Base-by-base conservation (phyloP, 2,329 filamentous ascomycete species). In the Myriangium duriaei region DNA sequence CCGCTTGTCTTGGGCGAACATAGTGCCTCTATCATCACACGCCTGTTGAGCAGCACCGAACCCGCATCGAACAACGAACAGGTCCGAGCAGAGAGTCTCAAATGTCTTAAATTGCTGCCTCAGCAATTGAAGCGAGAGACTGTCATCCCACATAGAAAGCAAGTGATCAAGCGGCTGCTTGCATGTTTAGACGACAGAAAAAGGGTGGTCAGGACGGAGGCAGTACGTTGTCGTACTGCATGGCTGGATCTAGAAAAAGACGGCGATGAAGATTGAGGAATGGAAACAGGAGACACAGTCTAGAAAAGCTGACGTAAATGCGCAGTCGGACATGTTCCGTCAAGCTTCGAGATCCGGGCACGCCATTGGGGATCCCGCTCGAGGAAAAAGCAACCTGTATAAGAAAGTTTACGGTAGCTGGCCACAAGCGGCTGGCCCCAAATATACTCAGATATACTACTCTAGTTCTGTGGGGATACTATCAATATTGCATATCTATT, bases 111-210 rank as follows among this genome's bases (percentile, higher is more conserved):
- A 7, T 51, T 66, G 4, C 61, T 71, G 16, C 65, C 69, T 11
- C 60, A 58, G 18, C 60, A 63, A 43, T 47, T 72, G 26, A 64
- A 61, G 40, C 55, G 58, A 37, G 67, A 71, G 37, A 63, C 66
- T 1, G 59, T 80, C 5, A 51, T 80, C 12, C 68, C 71, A 6
- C 71, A 72, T 41, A 68, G 73, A 47, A 61, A 60, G 34, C 63
- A 69, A 34, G 74, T 80, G 6, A 60, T 76, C 33, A 69, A 69
- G 49, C 63, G 65, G 14, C 54, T 81, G 48, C 59, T 64, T 31
- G 53, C 49, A 11, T 67, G 71, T 16, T 51, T 81, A 45, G 76
- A 81, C 59, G 76, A 81, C 55, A 61, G 61, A 19, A 79, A 74
- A 58, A 61, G 76, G 44, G 65, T 67, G 51, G 76, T 81, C 7